Evolutionary conservation across 1,284 basidiomycete genomes (phyloP).

Genomic region (Pascua sp.): DNA sequence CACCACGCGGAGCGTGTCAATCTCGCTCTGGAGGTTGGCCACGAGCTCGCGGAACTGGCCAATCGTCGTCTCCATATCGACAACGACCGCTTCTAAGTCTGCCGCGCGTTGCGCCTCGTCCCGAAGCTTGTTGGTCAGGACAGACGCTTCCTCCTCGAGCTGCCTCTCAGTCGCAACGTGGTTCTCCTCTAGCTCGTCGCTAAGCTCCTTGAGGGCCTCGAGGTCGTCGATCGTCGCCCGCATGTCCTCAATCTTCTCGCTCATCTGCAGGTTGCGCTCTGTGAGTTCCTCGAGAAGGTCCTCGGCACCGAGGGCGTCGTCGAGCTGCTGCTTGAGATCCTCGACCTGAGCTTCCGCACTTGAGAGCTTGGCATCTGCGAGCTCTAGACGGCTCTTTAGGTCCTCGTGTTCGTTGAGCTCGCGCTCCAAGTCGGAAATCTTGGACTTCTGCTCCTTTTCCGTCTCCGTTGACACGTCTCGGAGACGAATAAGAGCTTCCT

Average conservation of each 20-base stretch:
- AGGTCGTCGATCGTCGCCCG: slow-evolving; percentile 90
- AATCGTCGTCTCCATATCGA: slow-evolving; percentile 83
- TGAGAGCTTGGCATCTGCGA: slow-evolving; percentile 69
- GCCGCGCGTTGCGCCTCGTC: slow-evolving; percentile 65
- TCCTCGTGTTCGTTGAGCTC: slow-evolving; percentile 60
- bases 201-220: slow-evolving; percentile 91
- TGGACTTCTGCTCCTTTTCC: slow-evolving; percentile 75
- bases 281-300: slow-evolving; percentile 95
- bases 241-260: slow-evolving; percentile 95
- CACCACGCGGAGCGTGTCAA: slow-evolving; percentile 73
- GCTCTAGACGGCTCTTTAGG: slow-evolving; percentile 63
- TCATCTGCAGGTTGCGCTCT: slow-evolving; percentile 85
- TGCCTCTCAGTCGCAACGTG: slow-evolving; percentile 92
- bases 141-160: slow-evolving; percentile 83
- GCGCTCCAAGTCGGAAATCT: slow-evolving; percentile 83
- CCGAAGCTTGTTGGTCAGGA: slow-evolving; percentile 55
- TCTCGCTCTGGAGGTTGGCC: slow-evolving; percentile 77
- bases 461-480: slow-evolving; percentile 84
- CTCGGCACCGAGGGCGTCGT: slow-evolving; percentile 91
- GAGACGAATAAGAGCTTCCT: slow-evolving; percentile 86
- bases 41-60: slow-evolving; percentile 87
- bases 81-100: slow-evolving; percentile 68
- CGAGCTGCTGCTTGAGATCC: slow-evolving; percentile 89
- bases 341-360: slow-evolving; percentile 88
- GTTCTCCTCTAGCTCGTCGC: slow-evolving; percentile 95